Evolutionary conservation across 352 stramenopile species (phyloP), one percentile per base, ranked within the genome.

Genomic region (Phytophthora nicotianae): DNA sequence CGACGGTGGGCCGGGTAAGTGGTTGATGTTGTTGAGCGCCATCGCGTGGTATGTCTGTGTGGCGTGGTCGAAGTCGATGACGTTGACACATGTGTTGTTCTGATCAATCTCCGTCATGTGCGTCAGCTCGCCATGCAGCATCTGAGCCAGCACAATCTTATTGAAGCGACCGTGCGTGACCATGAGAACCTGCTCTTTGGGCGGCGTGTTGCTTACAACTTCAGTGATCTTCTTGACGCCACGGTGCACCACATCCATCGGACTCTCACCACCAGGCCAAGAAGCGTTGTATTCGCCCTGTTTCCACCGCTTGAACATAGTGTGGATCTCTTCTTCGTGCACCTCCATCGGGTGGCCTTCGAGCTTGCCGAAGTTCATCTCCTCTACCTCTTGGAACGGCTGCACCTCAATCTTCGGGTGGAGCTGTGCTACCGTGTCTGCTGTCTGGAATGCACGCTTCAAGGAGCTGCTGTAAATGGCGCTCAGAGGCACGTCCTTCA

Each of bases 61-160:
- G 7, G 24, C 24, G 60, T 84, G 81, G 60, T 91, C 80, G 40
- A 72, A 94, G 62, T 94, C 86, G n/a, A 94, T 65, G 40, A 94
- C 82, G 62, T 94, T 94, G 27, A 94, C 79, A 64, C 86, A 94
- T 52, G 86, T 93, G 70, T 94, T 94, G 71, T 91, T 82, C 58
- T 94, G 86, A n/a, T 65, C 45, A 29, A 94, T 72, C 11, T 82
- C 72, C 24, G 87, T 72, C 79, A 93, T 94, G 27, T 79, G 57
- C 2, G 68, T 68, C 17, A 92, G 64, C 10, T 65, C 67, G 42
- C 77, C 79, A 49, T 90, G 68, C 43, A 92, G 75, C 68, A 93
- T 59, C 24, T 88, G 79, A 17, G 83, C 72, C 29, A 94, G 65
- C 37, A 93, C 72, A 41, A 94, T 79, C 71, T 91, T 92, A 68